Base-by-base conservation (phyloP, 371 early-diverging fungal species). In the Haplosporangium sp. region DNA sequence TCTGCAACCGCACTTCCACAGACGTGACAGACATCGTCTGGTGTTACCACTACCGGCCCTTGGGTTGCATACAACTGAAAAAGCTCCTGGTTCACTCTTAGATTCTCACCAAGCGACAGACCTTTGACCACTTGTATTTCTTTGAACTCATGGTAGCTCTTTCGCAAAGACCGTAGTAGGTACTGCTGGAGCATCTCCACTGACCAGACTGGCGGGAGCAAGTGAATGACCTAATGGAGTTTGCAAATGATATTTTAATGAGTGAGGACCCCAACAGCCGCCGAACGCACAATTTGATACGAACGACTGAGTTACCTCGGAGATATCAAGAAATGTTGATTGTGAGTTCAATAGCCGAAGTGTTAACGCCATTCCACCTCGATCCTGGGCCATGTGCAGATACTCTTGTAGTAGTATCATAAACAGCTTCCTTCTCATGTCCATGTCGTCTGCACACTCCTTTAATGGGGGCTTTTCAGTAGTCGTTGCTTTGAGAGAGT, bases 171-270 rank as follows among this genome's bases (percentile, higher is more conserved):
- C 12, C 85, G 68, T 14, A 83, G 62, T 12, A 93, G 66, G 56
- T 89, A 93, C 13, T 84, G 73, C 59, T 86, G 84, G 0, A 92
- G 71, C 61, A 86, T 67, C 21, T 87, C 83, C 21, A 93, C 64
- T 0, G 93, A 84, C 93, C 92, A 93, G 45, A 83, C 81, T 46
- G 87, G 85, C 1, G 93, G 92, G 45, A 91, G 72, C 42, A 84
- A 59, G 11, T 85, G 70, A 58, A 93, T 74, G 16, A 91, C 88
- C 91, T 91, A 63, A 14, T 29, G 29, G 29, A 29, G 29, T 29
- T 29, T 29, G 29, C 29, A 29, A 29, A 29, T 29, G 29, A 29
- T 29, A 29, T 29, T 29, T 29, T 29, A 4, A 29, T 29, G 29
- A 29, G 29, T 4, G 29, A 29, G 29, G 4, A 29, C 29, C 29